Evolutionary conservation across 2,329 filamentous ascomycete species (phyloP).

Genomic region (Ophiocordyceps robertsii): DNA sequence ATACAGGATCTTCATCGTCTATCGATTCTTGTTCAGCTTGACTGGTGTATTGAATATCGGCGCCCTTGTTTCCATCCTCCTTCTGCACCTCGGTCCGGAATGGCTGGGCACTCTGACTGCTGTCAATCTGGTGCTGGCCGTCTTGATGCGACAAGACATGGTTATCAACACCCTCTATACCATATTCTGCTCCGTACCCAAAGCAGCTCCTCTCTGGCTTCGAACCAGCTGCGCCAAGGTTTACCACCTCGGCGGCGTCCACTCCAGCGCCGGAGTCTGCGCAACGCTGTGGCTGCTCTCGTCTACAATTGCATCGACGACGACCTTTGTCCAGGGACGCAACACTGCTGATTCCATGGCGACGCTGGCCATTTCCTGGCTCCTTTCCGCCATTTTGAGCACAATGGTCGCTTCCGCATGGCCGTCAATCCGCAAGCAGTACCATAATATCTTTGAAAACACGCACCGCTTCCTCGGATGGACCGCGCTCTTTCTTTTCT

Average conservation of each 20-base stretch:
- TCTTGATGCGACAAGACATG: slow-evolving; percentile 38
- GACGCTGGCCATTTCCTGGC: slow-evolving; percentile 36
- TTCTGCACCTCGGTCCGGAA: slow-evolving; percentile 17
- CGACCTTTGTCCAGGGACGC: slow-evolving; percentile 14
- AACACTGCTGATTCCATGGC: slow-evolving; percentile 23
- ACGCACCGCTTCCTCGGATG: slow-evolving; percentile 62
- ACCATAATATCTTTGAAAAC: slow-evolving; percentile 58
- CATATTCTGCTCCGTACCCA: slow-evolving; percentile 29
- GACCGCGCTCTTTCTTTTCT: slow-evolving; percentile 51
- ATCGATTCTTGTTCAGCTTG: slow-evolving; percentile 42
- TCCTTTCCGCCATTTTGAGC: slow-evolving; percentile 43
- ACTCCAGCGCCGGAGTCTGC: slow-evolving; percentile 36
- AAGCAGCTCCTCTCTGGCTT: slow-evolving; percentile 31
- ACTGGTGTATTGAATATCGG: slow-evolving; percentile 36
- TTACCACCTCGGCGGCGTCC: slow-evolving; percentile 38
- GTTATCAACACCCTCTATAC: slow-evolving; percentile 38
- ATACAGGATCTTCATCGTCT: slow-evolving; percentile 35
- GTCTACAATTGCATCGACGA: slow-evolving; percentile 23
- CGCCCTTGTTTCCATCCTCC: slow-evolving; percentile 29
- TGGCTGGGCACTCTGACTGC: slow-evolving; percentile 30
- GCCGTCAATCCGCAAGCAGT: slow-evolving; percentile 45
- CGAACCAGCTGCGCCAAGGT: slow-evolving; percentile 34
- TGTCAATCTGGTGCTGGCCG: slow-evolving; percentile 34
- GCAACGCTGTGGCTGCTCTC: slow-evolving; percentile 35
- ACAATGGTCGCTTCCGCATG: slow-evolving; percentile 49